A percentile compares a stretch with the other conserved stretches of the same genome.
Conservation (phyloP, 2,329 filamentous ascomycete genomes). For the Mariannaea elegans region DNA sequence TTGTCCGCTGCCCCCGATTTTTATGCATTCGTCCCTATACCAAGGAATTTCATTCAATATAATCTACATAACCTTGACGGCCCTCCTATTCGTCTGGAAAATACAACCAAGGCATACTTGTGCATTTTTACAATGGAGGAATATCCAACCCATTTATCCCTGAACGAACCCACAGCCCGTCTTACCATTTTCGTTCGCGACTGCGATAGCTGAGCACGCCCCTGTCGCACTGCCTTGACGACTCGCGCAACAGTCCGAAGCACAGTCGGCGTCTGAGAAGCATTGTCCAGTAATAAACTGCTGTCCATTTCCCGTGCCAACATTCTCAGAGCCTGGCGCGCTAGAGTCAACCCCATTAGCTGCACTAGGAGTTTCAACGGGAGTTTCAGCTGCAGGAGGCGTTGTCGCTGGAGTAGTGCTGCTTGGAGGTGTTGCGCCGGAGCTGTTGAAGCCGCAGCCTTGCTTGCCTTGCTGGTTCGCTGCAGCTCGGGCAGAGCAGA, state of each 20-base stretch:
- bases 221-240: conserved; percentile 11
- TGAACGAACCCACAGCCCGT: conserved; percentile 47
- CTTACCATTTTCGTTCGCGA: conserved; percentile 23
- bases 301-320: conserved; percentile 31
- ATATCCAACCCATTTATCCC: too few species aligned
- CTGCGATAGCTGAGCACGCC: conserved; percentile 20
- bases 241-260: conserved; percentile 37
- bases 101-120: too few species aligned
- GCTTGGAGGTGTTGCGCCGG: neutral
- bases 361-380: too few species aligned
- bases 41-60: too few species aligned
- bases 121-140: too few species aligned
- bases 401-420: neutral
- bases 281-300: conserved; percentile 42
- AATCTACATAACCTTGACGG: too few species aligned
- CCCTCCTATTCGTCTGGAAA: too few species aligned
- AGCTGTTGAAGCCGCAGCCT: conserved; percentile 43
- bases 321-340: conserved; percentile 31
- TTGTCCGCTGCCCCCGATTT: too few species aligned
- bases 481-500: conserved; percentile 41
- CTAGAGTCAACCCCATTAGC: conserved; percentile 10
- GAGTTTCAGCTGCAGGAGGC: neutral
- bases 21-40: too few species aligned
- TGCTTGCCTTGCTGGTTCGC: conserved; percentile 43
- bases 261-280: conserved; percentile 36